Evolutionary conservation across 2,329 filamentous ascomycete genomes (phyloP).

Genomic region (Aspergillus sp.): DNA sequence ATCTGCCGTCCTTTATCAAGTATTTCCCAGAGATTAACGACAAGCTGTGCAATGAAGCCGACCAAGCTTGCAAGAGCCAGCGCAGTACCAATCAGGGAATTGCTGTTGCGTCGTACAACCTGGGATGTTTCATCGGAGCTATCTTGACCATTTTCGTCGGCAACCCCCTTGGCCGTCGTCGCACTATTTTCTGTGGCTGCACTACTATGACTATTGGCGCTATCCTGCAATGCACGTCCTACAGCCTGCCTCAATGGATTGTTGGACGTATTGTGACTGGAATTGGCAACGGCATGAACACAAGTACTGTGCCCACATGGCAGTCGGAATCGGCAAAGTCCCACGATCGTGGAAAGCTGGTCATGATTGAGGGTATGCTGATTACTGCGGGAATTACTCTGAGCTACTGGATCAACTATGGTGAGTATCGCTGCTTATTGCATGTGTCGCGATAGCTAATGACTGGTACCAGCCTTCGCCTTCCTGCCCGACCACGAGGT

Average conservation of each 20-base stretch:
- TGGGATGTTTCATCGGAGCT: constrained; percentile 49
- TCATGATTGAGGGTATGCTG: constrained; percentile 19
- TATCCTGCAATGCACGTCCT: constrained; percentile 18
- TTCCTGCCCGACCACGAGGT: constrained; percentile 7
- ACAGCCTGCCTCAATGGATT: constrained; percentile 19
- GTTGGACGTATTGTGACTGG: constrained; percentile 22
- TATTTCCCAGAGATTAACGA: constrained; percentile 36
- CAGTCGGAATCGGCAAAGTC: constrained; percentile 21
- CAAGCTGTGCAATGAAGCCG: no score
- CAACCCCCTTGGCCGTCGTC: constrained; percentile 16
- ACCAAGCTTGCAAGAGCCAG: constrained; percentile 6
- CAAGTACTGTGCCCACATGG: constrained; percentile 20
- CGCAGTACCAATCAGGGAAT: constrained; percentile 33
- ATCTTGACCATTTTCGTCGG: constrained; percentile 17
- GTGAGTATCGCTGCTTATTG: not conserved
- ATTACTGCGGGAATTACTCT: constrained; percentile 19
- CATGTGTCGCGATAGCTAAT: not conserved
- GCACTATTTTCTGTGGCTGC: constrained; percentile 17
- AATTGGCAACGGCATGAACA: constrained; percentile 22
- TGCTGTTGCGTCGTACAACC: constrained; percentile 43
- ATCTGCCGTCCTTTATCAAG: constrained; percentile 39
- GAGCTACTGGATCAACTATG: constrained; percentile 22
- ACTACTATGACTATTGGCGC: constrained; percentile 19
- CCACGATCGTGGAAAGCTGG: constrained; percentile 18
- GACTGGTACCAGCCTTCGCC: not conserved